Base-by-base conservation (phyloP, 352 stramenopile species). In the Phytophthora pinifolia region DNA sequence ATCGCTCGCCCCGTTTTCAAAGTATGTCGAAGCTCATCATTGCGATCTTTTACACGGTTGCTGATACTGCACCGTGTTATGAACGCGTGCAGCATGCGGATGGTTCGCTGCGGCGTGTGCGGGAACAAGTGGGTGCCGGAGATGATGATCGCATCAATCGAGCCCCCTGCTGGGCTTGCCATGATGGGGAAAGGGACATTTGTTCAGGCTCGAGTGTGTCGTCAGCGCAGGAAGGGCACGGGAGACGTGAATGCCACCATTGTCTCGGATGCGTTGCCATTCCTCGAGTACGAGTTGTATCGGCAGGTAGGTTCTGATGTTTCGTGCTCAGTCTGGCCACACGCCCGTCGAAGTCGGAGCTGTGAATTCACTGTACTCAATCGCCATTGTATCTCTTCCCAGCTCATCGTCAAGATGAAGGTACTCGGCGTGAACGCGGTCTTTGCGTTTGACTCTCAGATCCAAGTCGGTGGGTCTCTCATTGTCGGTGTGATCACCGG, bases 51-150 rank as follows among this genome's bases (percentile, higher is more conserved):
- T 31, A 32, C 46, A 6, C 4, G 9, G n/a, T 17, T 3, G 9
- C 18, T 54, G n/a, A 22, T 29, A 14, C 32, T 13, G 10, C 8
- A 8, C 4, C 10, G 4, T 27, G 20, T 14, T 15, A 29, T 58
- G 10, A 54, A 14, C 12, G 30, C 32, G 17, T 54, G 34, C 42
- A 94, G 82, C 51, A 98, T 99, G 95, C 89, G 97, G 44, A 89
- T 99, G 55, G 93, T 98, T 38, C 96, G 95, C 18, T 99, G 97
- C 62, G 76, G 96, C 7, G 72, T 98, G 30, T 99, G 97, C 58
- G 91, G 94, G 2, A 97, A 98, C 62, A 99, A 99, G 59, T 99
- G 96, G 96, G 97, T 99, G 13, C 96, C 96, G 2, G 95, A 98
- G 54, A 97, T 94, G 69, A 88, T 96, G 46, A 87, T 97, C 15